Conservation (phyloP, 371 early-diverging fungal genomes). For the Mucor plumbeus region DNA sequence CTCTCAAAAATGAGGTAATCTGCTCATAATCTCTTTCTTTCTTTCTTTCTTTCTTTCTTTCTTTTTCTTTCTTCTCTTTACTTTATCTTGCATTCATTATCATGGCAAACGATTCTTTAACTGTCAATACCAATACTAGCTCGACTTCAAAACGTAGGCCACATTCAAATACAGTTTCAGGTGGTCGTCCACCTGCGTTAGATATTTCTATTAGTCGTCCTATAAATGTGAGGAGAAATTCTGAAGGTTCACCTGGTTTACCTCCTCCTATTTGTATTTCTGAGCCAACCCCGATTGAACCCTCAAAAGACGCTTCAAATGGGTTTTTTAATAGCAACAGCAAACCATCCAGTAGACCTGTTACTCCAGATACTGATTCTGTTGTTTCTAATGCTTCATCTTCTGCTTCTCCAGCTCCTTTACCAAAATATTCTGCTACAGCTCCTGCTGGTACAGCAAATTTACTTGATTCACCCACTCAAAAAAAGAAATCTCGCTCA, state of each 20-base stretch:
- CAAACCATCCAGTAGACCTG: background rate
- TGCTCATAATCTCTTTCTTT: background rate
- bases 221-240: conserved; percentile 24
- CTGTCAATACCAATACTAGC: background rate
- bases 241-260: conserved; percentile 33
- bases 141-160: background rate
- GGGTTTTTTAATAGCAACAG: conserved; percentile 7
- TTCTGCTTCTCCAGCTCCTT: background rate
- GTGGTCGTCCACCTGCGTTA: conserved; percentile 27
- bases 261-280: conserved; percentile 31
- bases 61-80: background rate
- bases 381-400: background rate
- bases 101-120: conserved; percentile 5
- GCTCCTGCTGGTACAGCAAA: background rate
- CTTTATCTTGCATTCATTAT: background rate
- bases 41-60: conserved; percentile 1
- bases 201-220: conserved; percentile 21
- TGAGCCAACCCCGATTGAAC: conserved; percentile 31
- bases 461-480: conserved; percentile 1
- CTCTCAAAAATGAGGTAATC: background rate
- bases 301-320: conserved; percentile 4
- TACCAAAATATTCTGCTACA: conserved; percentile 7
- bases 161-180: conserved; percentile 38
- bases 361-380: background rate
- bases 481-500: conserved; percentile 30